Conservation (phyloP, 2,329 filamentous ascomycete genomes). For the Penicillium corylophilum region DNA sequence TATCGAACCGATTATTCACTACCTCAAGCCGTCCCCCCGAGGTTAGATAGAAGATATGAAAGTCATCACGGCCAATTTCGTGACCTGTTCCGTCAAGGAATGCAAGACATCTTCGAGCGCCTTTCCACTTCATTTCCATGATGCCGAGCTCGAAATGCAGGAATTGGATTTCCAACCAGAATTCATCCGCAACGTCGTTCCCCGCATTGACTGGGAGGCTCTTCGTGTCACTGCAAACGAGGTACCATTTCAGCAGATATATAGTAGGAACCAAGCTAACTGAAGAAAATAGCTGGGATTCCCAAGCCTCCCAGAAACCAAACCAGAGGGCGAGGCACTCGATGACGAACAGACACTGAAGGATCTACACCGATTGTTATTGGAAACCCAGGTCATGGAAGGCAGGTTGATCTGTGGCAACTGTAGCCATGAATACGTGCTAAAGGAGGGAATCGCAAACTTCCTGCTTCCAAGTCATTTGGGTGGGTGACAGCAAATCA, state of each 20-base stretch:
- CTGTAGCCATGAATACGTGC: slow-evolving; percentile 89
- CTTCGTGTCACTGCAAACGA: slow-evolving; percentile 73
- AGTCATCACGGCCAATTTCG: slow-evolving; percentile 90
- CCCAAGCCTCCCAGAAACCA: slow-evolving; percentile 64
- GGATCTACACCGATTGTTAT: slow-evolving; percentile 76
- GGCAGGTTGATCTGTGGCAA: slow-evolving; percentile 87
- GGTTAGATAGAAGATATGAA: slow-evolving; percentile 64
- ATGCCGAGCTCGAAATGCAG: slow-evolving; percentile 84
- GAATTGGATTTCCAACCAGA: slow-evolving; percentile 77
- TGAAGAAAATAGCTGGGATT: slow-evolving; percentile 67
- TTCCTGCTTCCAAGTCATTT: slow-evolving; percentile 92
- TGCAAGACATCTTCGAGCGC: slow-evolving; percentile 80
- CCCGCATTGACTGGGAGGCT: slow-evolving; percentile 84
- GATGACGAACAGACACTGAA: slow-evolving; percentile 67
- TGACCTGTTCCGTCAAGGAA: slow-evolving; percentile 91
- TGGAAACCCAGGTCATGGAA: slow-evolving; percentile 87
- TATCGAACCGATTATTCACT: background rate
- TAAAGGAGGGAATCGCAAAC: slow-evolving; percentile 95
- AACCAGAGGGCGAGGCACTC: slow-evolving; percentile 63
- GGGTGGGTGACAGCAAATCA: slow-evolving; percentile 41
- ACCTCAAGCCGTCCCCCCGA: background rate
- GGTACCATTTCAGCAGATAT: slow-evolving; percentile 17
- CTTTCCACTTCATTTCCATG: slow-evolving; percentile 88
- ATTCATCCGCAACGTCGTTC: slow-evolving; percentile 81
- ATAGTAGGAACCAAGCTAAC: background rate